Conservation (phyloP, 1,139 yeast species). For the Protomyces gravidus region DNA sequence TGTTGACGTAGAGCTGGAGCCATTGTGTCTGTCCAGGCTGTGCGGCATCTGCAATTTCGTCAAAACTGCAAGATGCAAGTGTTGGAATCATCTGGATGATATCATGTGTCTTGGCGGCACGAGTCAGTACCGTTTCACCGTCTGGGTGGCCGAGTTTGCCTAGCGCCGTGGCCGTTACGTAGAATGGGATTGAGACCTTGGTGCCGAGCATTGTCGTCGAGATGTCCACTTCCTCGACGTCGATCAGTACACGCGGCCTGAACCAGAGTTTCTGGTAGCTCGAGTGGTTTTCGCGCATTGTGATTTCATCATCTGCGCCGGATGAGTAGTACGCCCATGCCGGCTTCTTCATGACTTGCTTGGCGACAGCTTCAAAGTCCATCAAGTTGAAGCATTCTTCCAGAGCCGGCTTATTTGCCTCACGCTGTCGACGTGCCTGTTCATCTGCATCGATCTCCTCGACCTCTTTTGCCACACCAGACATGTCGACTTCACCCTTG, state of each 20-base stretch:
- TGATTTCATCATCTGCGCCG: conserved; percentile 88
- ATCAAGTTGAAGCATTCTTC: conserved; percentile 64
- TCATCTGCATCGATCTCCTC: conserved; percentile 36
- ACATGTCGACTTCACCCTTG: conserved; percentile 46
- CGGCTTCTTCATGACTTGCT: conserved; percentile 64
- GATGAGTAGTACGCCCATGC: conserved; percentile 93
- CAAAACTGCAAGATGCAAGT: conserved; percentile 53
- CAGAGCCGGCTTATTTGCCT: conserved; percentile 58
- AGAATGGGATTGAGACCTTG: conserved; percentile 49
- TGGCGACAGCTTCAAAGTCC: conserved; percentile 82
- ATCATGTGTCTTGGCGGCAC: conserved; percentile 49
- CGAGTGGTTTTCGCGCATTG: conserved; percentile 80
- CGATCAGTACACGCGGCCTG: conserved; percentile 73
- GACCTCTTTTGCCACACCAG: conserved; percentile 33
- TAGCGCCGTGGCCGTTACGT: conserved; percentile 56
- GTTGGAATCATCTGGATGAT: conserved; percentile 58
- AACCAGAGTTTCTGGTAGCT: conserved; percentile 84
- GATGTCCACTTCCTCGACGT: conserved; percentile 56
- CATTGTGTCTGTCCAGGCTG: conserved; percentile 63
- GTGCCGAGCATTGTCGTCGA: conserved; percentile 54
- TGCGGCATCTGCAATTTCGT: conserved; percentile 53
- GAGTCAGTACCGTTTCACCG: conserved; percentile 52
- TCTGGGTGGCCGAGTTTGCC: conserved; percentile 56
- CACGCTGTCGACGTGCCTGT: conserved; percentile 40
- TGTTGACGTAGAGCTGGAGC: conserved; percentile 84